These are phyloP conservation scores for Hippophae rhamnoides DNA, from an alignment of 306 rosid genomes.

Conservation along the genomic window DNA sequence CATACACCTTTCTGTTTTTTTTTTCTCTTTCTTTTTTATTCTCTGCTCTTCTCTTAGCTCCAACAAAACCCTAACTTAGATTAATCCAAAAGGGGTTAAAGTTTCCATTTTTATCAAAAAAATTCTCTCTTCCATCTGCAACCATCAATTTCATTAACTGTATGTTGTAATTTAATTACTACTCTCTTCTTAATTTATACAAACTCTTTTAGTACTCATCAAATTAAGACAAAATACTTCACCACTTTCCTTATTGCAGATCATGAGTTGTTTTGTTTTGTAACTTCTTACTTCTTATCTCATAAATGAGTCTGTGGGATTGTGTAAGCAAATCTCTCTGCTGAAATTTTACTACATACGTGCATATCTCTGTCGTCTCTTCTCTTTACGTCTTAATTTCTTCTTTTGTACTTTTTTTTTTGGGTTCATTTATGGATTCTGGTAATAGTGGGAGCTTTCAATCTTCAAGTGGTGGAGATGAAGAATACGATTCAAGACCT, in stretches of 20 bases:
- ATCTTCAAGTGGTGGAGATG: constrained; percentile 85
- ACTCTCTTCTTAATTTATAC: constrained; percentile 21
- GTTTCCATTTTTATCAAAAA: constrained; percentile 5
- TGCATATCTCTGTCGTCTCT: constrained; percentile 1
- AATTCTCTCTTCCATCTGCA: constrained; percentile 9
- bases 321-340: constrained; percentile 23
- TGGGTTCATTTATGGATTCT: constrained; percentile 54
- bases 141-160: constrained; percentile 26
- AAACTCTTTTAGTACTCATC: constrained; percentile 12
- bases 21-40: background rate
- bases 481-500: constrained; percentile 78
- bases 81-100: constrained; percentile 15
- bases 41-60: background rate
- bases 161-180: constrained; percentile 23
- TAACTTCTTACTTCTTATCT: constrained; percentile 1
- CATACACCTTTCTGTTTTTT: constrained; percentile 3
- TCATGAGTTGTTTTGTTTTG: constrained; percentile 9
- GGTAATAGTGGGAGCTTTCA: constrained; percentile 80
- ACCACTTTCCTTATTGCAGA: constrained; percentile 26
- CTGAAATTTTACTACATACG: background rate
- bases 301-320: constrained; percentile 23
- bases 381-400: constrained; percentile 21
- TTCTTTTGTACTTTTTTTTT: constrained; percentile 6
- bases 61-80: constrained; percentile 43
- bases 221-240: constrained; percentile 31